Base-by-base conservation (phyloP, 495 filamentous ascomycete species). In the Wilcoxina mikolae region DNA sequence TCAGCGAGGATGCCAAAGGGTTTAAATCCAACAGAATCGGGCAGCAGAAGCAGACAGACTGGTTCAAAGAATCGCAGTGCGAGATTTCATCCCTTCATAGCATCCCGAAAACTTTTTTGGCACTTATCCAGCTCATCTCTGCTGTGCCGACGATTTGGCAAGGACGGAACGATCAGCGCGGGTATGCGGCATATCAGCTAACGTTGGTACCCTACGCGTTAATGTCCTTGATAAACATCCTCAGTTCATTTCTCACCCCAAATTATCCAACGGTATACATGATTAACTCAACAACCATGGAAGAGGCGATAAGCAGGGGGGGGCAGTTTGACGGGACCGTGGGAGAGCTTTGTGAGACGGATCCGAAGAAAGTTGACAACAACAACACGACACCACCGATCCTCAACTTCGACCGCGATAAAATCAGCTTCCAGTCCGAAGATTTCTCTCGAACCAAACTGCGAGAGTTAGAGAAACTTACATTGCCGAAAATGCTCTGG, bases 181-280 rank as follows among this genome's bases (percentile, higher is more conserved):
- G 55, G n/a, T 53, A 57, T 25, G 48, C 49, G 33, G 38, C 24
- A 1, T 57, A 57, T 20, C 41, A 53, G 18, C 27, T 57, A 11
- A 57, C 55, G 12, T 2, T 53, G 31, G 41, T 57, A 17, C 48
- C 49, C 3, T 54, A 54, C n/a, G 49, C n/a, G 3, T 24, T 57
- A 12, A 57, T 57, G 39, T 35, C 55, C 1, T 23, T 57, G 25
- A 24, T 57, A 12, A 57, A 54, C 23, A 44, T 51, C 2, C 4
- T 53, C 22, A 17, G 48, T 28, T 27, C 10, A 15, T 12, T 54
- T 27, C 10, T 25, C 3, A 29, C 50, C 12, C 42, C 50, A 24
- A 35, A 9, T 7, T 57, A 54, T 41, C 24, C 38, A 0, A 42
- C 49, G 9, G 31, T 43, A 4, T 54, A 47, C 26, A 31, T 57